Evolutionary conservation across 2,329 filamentous ascomycete genomes (phyloP).

Genomic region (Colletotrichum sp.): DNA sequence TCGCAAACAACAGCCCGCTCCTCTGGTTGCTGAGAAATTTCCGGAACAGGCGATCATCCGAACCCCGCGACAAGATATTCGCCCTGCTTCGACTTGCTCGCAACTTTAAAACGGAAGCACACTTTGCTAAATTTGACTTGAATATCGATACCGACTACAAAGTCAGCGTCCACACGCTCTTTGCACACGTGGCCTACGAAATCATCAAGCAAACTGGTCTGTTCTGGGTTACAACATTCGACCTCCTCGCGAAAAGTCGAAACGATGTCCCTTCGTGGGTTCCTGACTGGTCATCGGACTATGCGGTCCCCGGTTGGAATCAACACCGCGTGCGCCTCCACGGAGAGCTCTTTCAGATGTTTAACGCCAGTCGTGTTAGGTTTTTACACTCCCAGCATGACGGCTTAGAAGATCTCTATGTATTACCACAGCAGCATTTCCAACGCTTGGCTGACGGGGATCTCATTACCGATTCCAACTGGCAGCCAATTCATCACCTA

Average conservation of each 20-base stretch:
- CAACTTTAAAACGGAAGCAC: not conserved
- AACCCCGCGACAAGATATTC: constrained; percentile 22
- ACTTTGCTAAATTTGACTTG: not conserved
- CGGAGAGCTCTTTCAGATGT: not conserved
- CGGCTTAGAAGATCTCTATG: not conserved
- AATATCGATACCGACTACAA: not conserved
- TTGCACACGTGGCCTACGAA: not conserved
- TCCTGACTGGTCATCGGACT: constrained; percentile 21
- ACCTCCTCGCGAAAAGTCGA: constrained; percentile 9
- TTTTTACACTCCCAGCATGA: not conserved
- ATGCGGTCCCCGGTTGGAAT: not conserved
- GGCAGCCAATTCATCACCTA: not conserved
- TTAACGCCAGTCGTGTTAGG: not conserved
- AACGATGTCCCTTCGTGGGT: constrained; percentile 20
- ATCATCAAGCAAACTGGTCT: not conserved
- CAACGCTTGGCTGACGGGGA: not conserved
- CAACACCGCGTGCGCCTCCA: not conserved
- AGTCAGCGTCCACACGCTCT: not conserved
- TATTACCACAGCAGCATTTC: not conserved
- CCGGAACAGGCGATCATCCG: constrained; percentile 6
- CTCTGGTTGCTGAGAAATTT: constrained; percentile 18
- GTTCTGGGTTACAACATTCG: constrained; percentile 9
- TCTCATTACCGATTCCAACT: not conserved
- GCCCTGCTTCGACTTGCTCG: constrained; percentile 13
- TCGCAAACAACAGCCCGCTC: not conserved